Evolutionary conservation across 306 rosid genomes (phyloP).

Genomic region (Prunus dulcis): DNA sequence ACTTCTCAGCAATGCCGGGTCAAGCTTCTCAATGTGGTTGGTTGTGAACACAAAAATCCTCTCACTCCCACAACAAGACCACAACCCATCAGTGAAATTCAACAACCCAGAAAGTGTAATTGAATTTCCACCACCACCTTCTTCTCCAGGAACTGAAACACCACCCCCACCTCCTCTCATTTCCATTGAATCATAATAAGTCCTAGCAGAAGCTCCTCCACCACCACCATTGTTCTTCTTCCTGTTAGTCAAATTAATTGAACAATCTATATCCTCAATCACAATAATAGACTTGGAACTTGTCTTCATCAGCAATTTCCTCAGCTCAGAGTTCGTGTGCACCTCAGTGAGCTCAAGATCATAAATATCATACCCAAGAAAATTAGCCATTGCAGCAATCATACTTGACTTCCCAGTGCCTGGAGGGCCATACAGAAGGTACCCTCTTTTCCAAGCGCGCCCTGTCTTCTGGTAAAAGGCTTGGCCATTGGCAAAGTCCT

Average conservation of each 20-base stretch:
- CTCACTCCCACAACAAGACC: slow-evolving; percentile 99
- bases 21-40: slow-evolving; percentile 95
- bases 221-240: slow-evolving; percentile 22
- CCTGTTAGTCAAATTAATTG: slow-evolving; percentile 59
- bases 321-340: slow-evolving; percentile 76
- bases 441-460: slow-evolving; percentile 94
- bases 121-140: slow-evolving; percentile 40
- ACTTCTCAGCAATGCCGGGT: slow-evolving; percentile 80
- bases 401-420: slow-evolving; percentile 93
- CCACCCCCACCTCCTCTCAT: slow-evolving; percentile 30
- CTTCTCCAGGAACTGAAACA: slow-evolving; percentile 31
- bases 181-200: slow-evolving; percentile 34
- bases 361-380: slow-evolving; percentile 79
- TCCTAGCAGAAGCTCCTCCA: not conserved
- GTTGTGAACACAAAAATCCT: slow-evolving; percentile 90
- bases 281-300: slow-evolving; percentile 86
- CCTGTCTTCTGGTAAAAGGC: slow-evolving; percentile 84
- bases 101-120: slow-evolving; percentile 85
- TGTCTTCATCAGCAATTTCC: slow-evolving; percentile 89
- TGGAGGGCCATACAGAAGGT: slow-evolving; percentile 85
- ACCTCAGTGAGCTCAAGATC: slow-evolving; percentile 92
- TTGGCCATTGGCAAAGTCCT: slow-evolving; percentile 74
- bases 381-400: slow-evolving; percentile 98
- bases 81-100: slow-evolving; percentile 91
- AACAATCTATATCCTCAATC: slow-evolving; percentile 92